Base-by-base conservation (phyloP, 2,329 filamentous ascomycete genomes). In the Colletotrichum euphorbiae region DNA sequence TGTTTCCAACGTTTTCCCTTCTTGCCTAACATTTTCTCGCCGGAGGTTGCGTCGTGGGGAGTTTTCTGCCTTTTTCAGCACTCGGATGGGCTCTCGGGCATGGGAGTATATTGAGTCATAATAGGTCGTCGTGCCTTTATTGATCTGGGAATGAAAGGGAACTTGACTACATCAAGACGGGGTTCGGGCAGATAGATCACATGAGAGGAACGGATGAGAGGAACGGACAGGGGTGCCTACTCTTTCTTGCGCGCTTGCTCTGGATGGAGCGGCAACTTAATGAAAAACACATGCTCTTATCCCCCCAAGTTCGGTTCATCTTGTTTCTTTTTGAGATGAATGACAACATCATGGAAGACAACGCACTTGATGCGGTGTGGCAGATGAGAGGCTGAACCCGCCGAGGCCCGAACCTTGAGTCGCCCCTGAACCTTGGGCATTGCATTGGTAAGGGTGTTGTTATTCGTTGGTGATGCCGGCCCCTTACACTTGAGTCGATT, bases 101-200 rank as follows among this genome's bases (percentile, higher is more conserved):
- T 36, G 33, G 33, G 61, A 40, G 40, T 46, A 33, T 12, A 15
- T 11, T 31, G 46, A 21, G 61, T 56, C 33, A 55, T 65, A 68
- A 68, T 68, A 56, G 48, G 54, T 48, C 54, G 21, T 59, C 38
- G n/a, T 42, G 52, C 38, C 40, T 52, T 57, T 33, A 28, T 52
- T 57, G 40, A 59, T 17, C 46, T 42, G 54, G 65, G 62, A 68
- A 65, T 36, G 45, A 43, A 31, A 33, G 43, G 61, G 61, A 60
- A 58, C 65, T 65, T 68, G 61, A 48, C 65, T 58, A 58, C 54
- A 68, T 55, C 42, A 59, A 65, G 65, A 59, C 48, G 36, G 50
- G 40, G 46, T 54, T 24, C 24, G 46, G 59, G 52, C 45, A 61
- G 43, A 46, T 65, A 68, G 65, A 68, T 65, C 21, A 59, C 60